Evolutionary conservation across 192 early-diverging fungal genomes (phyloP), one percentile per base, ranked within the genome.

Genomic region (Powellomyces hirtus): DNA sequence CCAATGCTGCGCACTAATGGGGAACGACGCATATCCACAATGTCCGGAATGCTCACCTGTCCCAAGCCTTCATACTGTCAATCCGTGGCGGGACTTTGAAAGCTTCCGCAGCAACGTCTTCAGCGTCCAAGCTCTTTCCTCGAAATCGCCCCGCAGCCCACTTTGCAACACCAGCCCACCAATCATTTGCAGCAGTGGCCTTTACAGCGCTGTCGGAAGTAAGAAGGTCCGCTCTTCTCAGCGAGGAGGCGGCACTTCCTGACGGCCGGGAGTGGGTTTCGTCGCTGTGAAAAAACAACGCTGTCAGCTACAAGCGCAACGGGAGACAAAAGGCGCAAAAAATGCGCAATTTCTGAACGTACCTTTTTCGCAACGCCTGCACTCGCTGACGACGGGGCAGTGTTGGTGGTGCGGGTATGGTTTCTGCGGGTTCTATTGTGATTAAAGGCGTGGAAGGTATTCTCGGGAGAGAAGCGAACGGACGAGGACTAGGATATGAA

Each of bases 81-180:
- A n/a, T n/a, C n/a, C n/a, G n/a, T n/a, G n/a, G n/a, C n/a, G n/a
- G n/a, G n/a, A n/a, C n/a, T n/a, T n/a, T n/a, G n/a, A n/a, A n/a
- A n/a, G n/a, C n/a, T n/a, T n/a, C n/a, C n/a, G n/a, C n/a, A n/a
- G n/a, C n/a, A n/a, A n/a, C n/a, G n/a, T n/a, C n/a, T n/a, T n/a
- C n/a, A n/a, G n/a, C n/a, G n/a, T n/a, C n/a, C n/a, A n/a, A n/a
- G n/a, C n/a, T n/a, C n/a, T n/a, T n/a, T n/a, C n/a, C n/a, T n/a
- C 34, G 30, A 10, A 63, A 63, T 42, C 42, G 13, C 18, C 62
- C 62, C 22, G 24, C 8, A 7, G 62, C 42, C 62, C 62, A 63
- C 31, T 45, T 38, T 29, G 62, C 37, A 49, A 63, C 31, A 14
- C 62, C 62, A 10, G 40, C 62, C 62, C 62, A 63, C 36, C 36